Evolutionary conservation across 768 basidiomycete species (phyloP).

Genomic region (Obba rivulosa): DNA sequence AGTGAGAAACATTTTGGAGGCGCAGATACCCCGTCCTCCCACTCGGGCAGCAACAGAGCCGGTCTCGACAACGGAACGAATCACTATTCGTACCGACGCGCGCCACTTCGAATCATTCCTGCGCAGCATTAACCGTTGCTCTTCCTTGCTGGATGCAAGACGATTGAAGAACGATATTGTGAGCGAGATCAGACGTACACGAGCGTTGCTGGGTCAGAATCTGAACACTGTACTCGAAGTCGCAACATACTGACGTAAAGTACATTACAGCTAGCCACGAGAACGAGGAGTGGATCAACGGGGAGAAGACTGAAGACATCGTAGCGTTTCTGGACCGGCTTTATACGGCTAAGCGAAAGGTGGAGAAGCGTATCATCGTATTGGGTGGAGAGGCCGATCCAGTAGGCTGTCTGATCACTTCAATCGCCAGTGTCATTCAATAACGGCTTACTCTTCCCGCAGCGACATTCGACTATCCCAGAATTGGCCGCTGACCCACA

Average conservation of each 20-base stretch:
- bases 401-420: slow-evolving; percentile 31
- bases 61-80: slow-evolving; percentile 52
- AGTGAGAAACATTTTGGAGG: slow-evolving; percentile 79
- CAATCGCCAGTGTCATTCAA: neutral
- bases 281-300: slow-evolving; percentile 85
- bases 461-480: slow-evolving; percentile 30
- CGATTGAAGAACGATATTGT: slow-evolving; percentile 89
- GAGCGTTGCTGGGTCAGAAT: slow-evolving; percentile 58
- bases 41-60: slow-evolving; percentile 35
- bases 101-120: slow-evolving; percentile 91
- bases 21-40: slow-evolving; percentile 60
- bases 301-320: slow-evolving; percentile 77
- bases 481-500: slow-evolving; percentile 38
- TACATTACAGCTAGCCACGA: slow-evolving; percentile 69
- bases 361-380: slow-evolving; percentile 78
- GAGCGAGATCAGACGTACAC: slow-evolving; percentile 83
- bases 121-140: slow-evolving; percentile 74
- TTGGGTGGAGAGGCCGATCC: slow-evolving; percentile 69
- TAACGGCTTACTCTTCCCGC: neutral
- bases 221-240: neutral
- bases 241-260: neutral
- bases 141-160: slow-evolving; percentile 83
- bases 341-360: slow-evolving; percentile 82
- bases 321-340: slow-evolving; percentile 85
- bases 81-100: slow-evolving; percentile 75